Evolutionary conservation across 1,284 basidiomycete species (phyloP).

Genomic region (Termitomyces sp.): DNA sequence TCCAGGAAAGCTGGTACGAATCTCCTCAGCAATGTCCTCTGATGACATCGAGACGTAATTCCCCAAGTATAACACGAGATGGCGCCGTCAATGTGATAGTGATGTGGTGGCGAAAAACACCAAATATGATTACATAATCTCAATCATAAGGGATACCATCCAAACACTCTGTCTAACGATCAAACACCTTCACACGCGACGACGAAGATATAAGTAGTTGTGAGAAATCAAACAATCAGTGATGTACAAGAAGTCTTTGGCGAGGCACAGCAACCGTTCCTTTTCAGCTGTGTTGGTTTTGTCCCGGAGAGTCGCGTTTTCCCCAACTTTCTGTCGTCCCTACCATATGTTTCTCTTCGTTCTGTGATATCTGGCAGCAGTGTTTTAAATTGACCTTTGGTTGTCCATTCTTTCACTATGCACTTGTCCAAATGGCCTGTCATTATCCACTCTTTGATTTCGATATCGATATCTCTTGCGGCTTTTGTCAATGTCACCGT

Average conservation of each 20-base stretch:
- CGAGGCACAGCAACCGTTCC: neutral
- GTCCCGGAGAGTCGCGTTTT: neutral
- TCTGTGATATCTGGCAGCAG: neutral
- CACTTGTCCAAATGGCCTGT: slow-evolving; percentile 10
- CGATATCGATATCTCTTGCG: slow-evolving; percentile 9
- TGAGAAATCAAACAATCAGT: neutral
- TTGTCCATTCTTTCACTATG: slow-evolving; percentile 16
- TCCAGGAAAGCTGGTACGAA: slow-evolving; percentile 75
- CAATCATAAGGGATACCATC: neutral
- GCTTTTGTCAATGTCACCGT: slow-evolving; percentile 24
- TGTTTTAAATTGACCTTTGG: neutral
- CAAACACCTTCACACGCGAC: neutral
- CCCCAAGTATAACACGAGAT: neutral
- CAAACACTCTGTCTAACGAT: neutral
- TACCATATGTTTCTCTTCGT: slow-evolving; percentile 2
- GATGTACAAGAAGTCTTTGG: neutral
- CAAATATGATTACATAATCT: slow-evolving; percentile 8
- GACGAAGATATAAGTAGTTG: neutral
- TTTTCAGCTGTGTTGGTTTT: neutral
- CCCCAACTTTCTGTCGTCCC: neutral
- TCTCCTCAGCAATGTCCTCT: slow-evolving; percentile 72
- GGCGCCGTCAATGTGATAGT: neutral
- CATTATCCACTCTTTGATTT: slow-evolving; percentile 10
- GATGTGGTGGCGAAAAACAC: neutral
- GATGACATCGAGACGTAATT: slow-evolving; percentile 40